phyloP scores from a whole-genome alignment of 1,284 basidiomycete genomes.

The Sanghuangporus weigelae region DNA sequence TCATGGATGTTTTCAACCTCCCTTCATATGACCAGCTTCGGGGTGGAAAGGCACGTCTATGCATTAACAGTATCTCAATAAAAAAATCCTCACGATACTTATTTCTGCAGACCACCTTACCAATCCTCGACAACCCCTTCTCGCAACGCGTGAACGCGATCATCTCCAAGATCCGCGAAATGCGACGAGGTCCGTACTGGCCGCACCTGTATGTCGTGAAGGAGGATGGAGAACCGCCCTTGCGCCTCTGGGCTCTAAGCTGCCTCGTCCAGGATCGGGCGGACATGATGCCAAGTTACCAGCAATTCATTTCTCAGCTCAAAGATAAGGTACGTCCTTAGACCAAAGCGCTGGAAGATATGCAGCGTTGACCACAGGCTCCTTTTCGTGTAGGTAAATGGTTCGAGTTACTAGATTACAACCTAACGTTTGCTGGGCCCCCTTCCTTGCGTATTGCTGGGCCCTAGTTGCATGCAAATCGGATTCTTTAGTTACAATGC shows the following conservation, averaged over 20 bases:
- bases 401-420: constrained; percentile 12
- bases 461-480: background rate
- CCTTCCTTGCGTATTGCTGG: background rate
- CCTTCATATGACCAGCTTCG: constrained; percentile 84
- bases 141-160: constrained; percentile 91
- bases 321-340: constrained; percentile 60
- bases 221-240: constrained; percentile 93
- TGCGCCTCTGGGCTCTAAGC: constrained; percentile 93
- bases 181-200: constrained; percentile 86
- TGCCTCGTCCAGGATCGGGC: constrained; percentile 94
- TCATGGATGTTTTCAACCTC: constrained; percentile 92
- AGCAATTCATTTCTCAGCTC: constrained; percentile 81
- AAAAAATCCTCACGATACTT: background rate
- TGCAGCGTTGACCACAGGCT: background rate
- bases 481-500: background rate
- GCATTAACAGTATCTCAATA: background rate
- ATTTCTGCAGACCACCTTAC: constrained; percentile 68
- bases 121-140: constrained; percentile 87
- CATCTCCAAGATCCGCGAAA: constrained; percentile 88
- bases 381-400: constrained; percentile 10
- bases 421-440: background rate
- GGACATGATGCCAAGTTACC: constrained; percentile 92
- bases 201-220: constrained; percentile 98
- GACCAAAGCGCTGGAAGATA: background rate
- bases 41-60: constrained; percentile 77